Conservation (phyloP, 495 filamentous ascomycete genomes). For the Cudoniella acicularis region DNA sequence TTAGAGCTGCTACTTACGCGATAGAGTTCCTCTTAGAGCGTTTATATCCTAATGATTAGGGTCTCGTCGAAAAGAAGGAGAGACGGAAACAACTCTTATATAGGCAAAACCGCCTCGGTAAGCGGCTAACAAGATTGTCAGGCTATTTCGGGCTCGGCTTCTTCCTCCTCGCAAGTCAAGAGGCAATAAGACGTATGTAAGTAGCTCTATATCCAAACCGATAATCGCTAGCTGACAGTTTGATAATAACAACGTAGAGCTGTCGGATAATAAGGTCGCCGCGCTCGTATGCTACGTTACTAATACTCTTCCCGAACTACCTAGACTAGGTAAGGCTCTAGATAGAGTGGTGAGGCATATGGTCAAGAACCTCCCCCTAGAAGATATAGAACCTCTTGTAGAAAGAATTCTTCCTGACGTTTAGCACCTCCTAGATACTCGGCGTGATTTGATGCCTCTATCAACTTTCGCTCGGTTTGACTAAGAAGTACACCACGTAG, state of each 20-base stretch:
- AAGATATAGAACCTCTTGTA: slow-evolving; percentile 4
- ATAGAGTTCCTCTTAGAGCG: neutral
- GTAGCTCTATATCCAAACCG: neutral
- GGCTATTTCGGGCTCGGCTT: slow-evolving; percentile 1
- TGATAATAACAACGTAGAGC: neutral
- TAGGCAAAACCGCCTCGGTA: slow-evolving; percentile 1
- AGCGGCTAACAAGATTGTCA: slow-evolving; percentile 1
- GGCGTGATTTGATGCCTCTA: neutral
- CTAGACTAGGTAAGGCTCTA: slow-evolving; percentile 6
- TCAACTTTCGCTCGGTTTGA: neutral
- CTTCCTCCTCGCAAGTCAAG: neutral
- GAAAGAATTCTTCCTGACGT: slow-evolving; percentile 3
- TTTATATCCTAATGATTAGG: slow-evolving; percentile 8
- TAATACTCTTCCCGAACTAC: slow-evolving; percentile 9
- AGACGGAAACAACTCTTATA: slow-evolving; percentile 1
- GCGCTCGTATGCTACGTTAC: slow-evolving; percentile 5
- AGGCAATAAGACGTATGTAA: neutral
- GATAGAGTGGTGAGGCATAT: slow-evolving; percentile 4
- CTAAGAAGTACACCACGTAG: neutral
- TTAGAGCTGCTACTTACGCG: neutral
- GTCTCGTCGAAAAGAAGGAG: neutral
- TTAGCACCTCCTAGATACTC: slow-evolving; percentile 1
- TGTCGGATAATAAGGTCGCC: neutral
- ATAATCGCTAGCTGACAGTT: neutral
- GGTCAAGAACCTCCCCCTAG: neutral